Base-by-base conservation (phyloP, 768 basidiomycete genomes). In the Tephrocybe sp. region DNA sequence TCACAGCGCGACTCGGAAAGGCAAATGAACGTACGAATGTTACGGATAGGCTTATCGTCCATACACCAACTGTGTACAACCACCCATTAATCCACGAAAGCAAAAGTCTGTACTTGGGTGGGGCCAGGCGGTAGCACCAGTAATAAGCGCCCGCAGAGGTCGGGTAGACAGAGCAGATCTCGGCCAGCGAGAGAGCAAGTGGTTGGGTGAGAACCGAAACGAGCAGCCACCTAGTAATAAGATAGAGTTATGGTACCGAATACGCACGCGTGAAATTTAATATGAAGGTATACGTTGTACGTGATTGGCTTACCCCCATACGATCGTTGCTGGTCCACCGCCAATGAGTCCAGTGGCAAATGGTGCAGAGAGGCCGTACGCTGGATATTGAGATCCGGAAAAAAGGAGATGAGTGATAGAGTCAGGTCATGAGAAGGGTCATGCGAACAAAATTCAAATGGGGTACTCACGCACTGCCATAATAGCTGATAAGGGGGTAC, bases 61-160 rank as follows among this genome's bases (percentile, higher is more conserved):
- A 87, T 12, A 84, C 80, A 20, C 85, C 85, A 23, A 84, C 82
- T 58, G 84, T 70, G 1, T 79, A 82, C 14, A 86, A 65, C 85
- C 85, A 87, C 5, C 85, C 84, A 49, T 82, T 81, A 41, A 86
- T 78, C 79, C 84, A 87, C 13, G 79, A 82, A 2, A 77, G 64
- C 8, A 84, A 57, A 6, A 83, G 65, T 46, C 78, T 71, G 49
- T 72, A 74, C 43, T 68, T 70, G 0, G 82, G 77, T 3, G 82
- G 73, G 0, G 80, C 77, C 8, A 87, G 69, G 41, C 79, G 75
- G 56, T 80, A 85, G 39, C 79, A 78, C 84, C 84, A 87, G 56
- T 86, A 84, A 55, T 82, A 83, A 1, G 82, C 76, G 13, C 82
- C 82, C 0, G 80, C 80, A 0, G 80, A 79, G 1, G 81, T 83